Evolutionary conservation across 192 early-diverging fungal species (phyloP).

Genomic region (Pilaira anomala): DNA sequence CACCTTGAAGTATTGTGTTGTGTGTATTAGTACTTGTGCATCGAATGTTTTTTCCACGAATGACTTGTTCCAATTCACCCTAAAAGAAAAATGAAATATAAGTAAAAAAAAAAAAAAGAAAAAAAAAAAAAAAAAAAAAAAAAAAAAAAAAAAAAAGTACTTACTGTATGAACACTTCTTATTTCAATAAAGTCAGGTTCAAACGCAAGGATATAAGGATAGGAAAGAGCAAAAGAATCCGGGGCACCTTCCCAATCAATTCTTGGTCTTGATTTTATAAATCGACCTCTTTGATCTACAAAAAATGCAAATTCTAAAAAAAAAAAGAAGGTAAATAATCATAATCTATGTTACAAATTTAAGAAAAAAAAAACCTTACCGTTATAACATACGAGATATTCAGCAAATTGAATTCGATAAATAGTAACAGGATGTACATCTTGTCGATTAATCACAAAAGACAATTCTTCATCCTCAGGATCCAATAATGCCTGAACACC

Average conservation of each 20-base stretch:
- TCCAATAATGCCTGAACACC: constrained; percentile 83
- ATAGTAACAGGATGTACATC: constrained; percentile 78
- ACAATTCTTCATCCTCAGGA: constrained; percentile 72
- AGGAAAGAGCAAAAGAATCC: constrained; percentile 71
- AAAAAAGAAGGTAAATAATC: not conserved
- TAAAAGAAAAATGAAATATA: constrained; percentile 11
- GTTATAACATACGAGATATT: constrained; percentile 93
- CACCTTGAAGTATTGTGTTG: constrained; percentile 35
- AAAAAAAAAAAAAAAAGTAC: constrained; percentile 48
- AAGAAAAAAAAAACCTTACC: constrained; percentile 39
- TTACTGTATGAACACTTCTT: constrained; percentile 73
- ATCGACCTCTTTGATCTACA: constrained; percentile 81
- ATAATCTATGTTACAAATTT: not conserved
- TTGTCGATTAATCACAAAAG: constrained; percentile 79
- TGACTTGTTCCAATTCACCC: constrained; percentile 53
- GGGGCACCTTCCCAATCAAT: constrained; percentile 89
- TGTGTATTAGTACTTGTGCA: constrained; percentile 49
- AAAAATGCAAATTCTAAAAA: constrained; percentile 85
- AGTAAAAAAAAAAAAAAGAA: not conserved
- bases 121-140: not conserved
- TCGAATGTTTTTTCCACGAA: constrained; percentile 57
- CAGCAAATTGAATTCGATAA: constrained; percentile 72
- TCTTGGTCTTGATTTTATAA: constrained; percentile 66
- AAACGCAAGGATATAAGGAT: constrained; percentile 90
- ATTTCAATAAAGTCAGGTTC: constrained; percentile 91